These are phyloP conservation scores for Fraxinus dipetala DNA, from an alignment of 305 asterid genomes.

Conservation along the genomic window DNA sequence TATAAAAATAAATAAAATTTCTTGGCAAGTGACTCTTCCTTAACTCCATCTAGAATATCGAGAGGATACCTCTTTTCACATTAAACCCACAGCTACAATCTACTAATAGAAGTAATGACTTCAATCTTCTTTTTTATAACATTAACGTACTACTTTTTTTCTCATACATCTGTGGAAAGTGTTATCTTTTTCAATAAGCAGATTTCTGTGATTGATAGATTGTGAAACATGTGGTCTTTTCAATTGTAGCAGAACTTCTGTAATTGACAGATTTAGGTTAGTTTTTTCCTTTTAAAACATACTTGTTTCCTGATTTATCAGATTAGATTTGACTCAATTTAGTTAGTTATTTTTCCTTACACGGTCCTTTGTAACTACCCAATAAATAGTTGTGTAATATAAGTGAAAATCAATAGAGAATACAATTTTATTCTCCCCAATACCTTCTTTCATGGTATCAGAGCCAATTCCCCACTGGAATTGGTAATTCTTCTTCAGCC, in stretches of 20 bases:
- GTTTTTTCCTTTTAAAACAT: neutral
- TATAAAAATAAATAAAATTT: neutral
- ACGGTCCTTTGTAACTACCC: neutral
- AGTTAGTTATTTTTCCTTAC: neutral
- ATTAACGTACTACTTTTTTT: neutral
- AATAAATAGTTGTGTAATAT: neutral
- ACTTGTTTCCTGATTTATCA: neutral
- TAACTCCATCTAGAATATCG: neutral
- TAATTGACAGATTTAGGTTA: neutral
- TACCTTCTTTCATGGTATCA: neutral
- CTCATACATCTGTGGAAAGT: neutral
- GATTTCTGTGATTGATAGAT: neutral
- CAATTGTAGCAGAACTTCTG: conserved; percentile 1
- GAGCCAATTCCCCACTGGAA: neutral
- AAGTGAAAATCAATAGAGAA: neutral
- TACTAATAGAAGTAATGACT: neutral
- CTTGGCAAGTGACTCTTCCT: neutral
- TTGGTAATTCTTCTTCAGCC: neutral
- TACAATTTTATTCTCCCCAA: neutral
- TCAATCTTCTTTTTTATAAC: neutral
- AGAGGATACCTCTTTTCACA: neutral
- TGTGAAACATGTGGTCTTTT: neutral
- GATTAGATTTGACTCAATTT: neutral
- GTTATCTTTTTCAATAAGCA: neutral
- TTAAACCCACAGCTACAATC: neutral